Evolutionary conservation across 2,329 filamentous ascomycete genomes (phyloP).

Genomic region (Exophiala calicioides): DNA sequence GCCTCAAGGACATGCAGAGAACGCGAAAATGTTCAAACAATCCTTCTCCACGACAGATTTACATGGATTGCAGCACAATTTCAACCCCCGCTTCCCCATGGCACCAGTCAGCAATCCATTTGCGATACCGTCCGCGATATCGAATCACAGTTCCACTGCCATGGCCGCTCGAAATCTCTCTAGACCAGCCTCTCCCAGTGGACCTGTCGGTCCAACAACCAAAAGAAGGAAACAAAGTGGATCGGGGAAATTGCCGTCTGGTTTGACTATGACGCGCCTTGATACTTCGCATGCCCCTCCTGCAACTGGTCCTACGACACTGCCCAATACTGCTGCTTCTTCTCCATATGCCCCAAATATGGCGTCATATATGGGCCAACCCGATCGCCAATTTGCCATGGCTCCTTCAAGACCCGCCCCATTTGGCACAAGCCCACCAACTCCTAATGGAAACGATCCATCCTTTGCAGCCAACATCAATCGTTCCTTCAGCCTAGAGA

Average conservation of each 20-base stretch:
- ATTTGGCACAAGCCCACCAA: conserved; percentile 64
- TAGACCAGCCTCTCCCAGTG: conserved; percentile 70
- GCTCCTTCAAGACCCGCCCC: conserved; percentile 45
- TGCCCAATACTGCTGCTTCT: conserved; percentile 45
- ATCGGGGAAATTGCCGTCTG: conserved; percentile 68
- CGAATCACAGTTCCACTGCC: conserved; percentile 46
- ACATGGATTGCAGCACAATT: conserved; percentile 58
- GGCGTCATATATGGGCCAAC: conserved; percentile 39
- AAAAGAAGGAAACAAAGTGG: conserved; percentile 83
- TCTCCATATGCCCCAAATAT: conserved; percentile 44
- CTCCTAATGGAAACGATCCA: conserved; percentile 65
- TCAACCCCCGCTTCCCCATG: conserved; percentile 45
- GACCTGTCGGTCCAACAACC: conserved; percentile 63
- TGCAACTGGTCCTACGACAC: conserved; percentile 27
- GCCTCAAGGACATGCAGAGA: conserved; percentile 9
- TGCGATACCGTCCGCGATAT: conserved; percentile 39
- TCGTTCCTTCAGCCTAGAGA: conserved; percentile 66
- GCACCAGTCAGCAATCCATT: conserved; percentile 41
- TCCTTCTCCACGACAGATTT: conserved; percentile 67
- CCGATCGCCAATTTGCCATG: conserved; percentile 51
- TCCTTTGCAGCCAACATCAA: conserved; percentile 58
- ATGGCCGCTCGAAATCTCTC: conserved; percentile 66
- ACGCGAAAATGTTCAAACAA: conserved; percentile 40
- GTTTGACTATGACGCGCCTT: conserved; percentile 78
- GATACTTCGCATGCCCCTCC: conserved; percentile 55